A percentile compares a stretch with the other conserved stretches of the same genome.
Evolutionary conservation across 768 basidiomycete genomes (phyloP).

Genomic region (Lentinula guzmanii): DNA sequence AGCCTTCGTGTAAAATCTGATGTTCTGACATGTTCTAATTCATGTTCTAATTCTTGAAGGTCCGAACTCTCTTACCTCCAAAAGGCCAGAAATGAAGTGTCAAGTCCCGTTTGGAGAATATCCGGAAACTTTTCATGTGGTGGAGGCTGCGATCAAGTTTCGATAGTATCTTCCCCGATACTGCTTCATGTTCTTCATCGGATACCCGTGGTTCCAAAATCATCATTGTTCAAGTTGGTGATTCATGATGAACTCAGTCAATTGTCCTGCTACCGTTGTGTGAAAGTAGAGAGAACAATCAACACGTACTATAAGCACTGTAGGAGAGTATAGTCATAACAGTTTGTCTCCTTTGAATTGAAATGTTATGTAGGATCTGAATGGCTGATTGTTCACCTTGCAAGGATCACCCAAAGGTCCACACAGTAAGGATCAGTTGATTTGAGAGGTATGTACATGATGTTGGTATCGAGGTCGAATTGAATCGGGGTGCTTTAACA

Average conservation of each 20-base stretch:
- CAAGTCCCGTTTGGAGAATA: conserved; percentile 18
- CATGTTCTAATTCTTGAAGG: conserved; percentile 14
- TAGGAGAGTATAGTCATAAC: too few relatives aligned
- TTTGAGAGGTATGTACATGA: neutral
- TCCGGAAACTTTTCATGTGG: conserved; percentile 3
- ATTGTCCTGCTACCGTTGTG: too few relatives aligned
- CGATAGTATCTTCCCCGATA: neutral
- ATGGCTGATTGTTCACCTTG: too few relatives aligned
- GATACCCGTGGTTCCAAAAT: neutral
- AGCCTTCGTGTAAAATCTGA: too few relatives aligned
- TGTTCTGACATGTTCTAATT: neutral
- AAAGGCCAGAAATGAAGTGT: conserved; percentile 34
- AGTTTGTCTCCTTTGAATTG: too few relatives aligned
- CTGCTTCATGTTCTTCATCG: neutral
- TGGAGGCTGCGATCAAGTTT: conserved; percentile 17
- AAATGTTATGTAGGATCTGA: too few relatives aligned
- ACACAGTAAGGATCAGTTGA: neutral
- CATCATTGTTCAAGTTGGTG: neutral
- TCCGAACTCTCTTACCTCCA: conserved; percentile 18
- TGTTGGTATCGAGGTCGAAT: neutral
- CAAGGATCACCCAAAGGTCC: too few relatives aligned
- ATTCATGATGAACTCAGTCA: too few relatives aligned
- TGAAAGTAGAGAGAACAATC: too few relatives aligned
- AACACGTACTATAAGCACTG: too few relatives aligned
- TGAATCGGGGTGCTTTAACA: neutral